Evolutionary conservation across 805 yeast species (phyloP), one percentile per base, ranked within the genome.

Genomic region (Cyberlindnera euphorbiae): DNA sequence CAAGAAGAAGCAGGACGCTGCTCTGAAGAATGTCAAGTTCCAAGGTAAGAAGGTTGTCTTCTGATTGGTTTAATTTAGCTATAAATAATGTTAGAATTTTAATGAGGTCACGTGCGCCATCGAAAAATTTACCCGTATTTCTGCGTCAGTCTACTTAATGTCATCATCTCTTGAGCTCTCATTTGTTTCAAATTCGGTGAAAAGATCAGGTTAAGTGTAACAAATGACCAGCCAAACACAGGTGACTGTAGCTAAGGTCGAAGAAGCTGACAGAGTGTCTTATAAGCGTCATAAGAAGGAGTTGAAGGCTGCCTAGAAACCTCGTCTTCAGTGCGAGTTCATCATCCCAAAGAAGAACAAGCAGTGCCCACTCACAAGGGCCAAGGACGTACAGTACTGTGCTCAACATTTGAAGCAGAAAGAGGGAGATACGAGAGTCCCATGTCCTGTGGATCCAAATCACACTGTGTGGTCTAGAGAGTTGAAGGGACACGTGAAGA

Each of bases 31-130:
- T 39, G 79, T 71, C 32, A 77, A 79, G 56, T 88, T 88, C 55
- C 59, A 67, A 34, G 98, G 98, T 56, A 89, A 87, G 63, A 90
- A 89, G 67, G 73, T 83, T 47, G 77, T 71, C 4, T 89, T 89
- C 57, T 87, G 79, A 21, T 14, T 10, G 12, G 8, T 19, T 6
- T 7, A 34, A 10, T 24, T 8, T 5, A 27, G 26, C 8, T 8
- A 28, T 28, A 8, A 12, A 11, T 11, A 6, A 11, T 10, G 24
- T 8, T 8, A 21, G 11, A 21, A 21, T 8, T 8, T 8, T 8
- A 21, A 21, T 21, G 24, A n/a, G n/a, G n/a, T n/a, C n/a, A n/a
- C n/a, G n/a, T n/a, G n/a, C n/a, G n/a, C n/a, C n/a, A n/a, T n/a
- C n/a, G n/a, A n/a, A n/a, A n/a, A n/a, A n/a, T n/a, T n/a, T n/a